Evolutionary conservation across 345 rosid species (phyloP).

Genomic region (Brassica juncea): DNA sequence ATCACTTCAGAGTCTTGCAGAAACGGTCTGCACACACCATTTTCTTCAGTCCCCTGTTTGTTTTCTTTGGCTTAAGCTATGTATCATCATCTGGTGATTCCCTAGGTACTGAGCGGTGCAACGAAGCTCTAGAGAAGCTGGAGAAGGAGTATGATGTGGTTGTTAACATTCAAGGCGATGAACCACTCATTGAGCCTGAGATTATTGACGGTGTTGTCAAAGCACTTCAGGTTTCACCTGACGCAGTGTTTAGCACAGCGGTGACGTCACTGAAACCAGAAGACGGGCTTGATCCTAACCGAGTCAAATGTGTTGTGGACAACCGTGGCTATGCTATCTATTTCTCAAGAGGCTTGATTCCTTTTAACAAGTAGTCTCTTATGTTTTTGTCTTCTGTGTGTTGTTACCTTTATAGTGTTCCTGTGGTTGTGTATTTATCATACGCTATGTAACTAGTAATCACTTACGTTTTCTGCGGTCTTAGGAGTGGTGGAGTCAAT

Average conservation of each 20-base stretch:
- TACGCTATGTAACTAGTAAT: neutral
- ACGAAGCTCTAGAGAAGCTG: conserved; percentile 82
- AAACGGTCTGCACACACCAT: conserved; percentile 54
- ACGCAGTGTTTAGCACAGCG: conserved; percentile 98
- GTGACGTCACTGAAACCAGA: conserved; percentile 84
- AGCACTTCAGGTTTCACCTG: conserved; percentile 91
- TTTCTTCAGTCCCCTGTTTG: neutral
- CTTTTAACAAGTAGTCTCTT: conserved; percentile 68
- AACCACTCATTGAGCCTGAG: conserved; percentile 95
- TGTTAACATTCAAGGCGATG: conserved; percentile 96
- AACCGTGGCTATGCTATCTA: conserved; percentile 88
- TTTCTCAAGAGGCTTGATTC: conserved; percentile 89
- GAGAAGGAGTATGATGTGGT: conserved; percentile 87
- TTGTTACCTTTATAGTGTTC: neutral
- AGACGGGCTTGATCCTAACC: conserved; percentile 86
- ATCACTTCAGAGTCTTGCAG: conserved; percentile 94
- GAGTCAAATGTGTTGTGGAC: conserved; percentile 90
- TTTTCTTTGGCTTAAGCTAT: neutral
- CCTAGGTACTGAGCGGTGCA: conserved; percentile 85
- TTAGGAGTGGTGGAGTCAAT: conserved; percentile 82
- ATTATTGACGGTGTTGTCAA: conserved; percentile 89
- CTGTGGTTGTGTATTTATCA: too few relatives aligned
- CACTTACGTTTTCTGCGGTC: conserved; percentile 22
- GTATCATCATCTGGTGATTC: neutral
- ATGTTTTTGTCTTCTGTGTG: neutral